These are phyloP conservation scores for Kuraishia ogatae DNA, from an alignment of 805 yeast species.

Conservation along the genomic window DNA sequence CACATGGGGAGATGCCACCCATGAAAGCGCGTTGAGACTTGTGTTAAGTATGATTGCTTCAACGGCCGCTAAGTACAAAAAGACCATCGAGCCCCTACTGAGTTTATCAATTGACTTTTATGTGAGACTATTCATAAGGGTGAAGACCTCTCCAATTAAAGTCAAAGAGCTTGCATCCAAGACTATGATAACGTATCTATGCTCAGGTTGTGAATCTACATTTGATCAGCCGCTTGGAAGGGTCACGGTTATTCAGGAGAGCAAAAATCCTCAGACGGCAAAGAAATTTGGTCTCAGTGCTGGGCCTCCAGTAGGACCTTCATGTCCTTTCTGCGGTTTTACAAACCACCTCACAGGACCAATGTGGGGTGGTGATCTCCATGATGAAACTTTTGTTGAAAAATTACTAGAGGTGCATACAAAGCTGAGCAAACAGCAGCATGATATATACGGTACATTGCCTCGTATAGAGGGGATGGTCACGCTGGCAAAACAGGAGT, in stretches of 20 bases:
- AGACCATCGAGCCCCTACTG: constrained; percentile 78
- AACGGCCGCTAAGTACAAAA: constrained; percentile 86
- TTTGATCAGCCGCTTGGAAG: constrained; percentile 72
- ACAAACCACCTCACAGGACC: constrained; percentile 86
- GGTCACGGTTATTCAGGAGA: constrained; percentile 20
- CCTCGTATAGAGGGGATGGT: constrained; percentile 90
- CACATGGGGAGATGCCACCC: constrained; percentile 77
- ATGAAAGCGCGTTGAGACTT: constrained; percentile 86
- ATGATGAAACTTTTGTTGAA: constrained; percentile 57
- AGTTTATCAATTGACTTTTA: constrained; percentile 88
- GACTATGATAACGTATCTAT: constrained; percentile 71
- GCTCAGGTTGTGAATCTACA: constrained; percentile 80
- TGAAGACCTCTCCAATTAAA: constrained; percentile 66
- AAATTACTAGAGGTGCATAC: constrained; percentile 47
- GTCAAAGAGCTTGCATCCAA: constrained; percentile 76
- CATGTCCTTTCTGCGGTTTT: constrained; percentile 64
- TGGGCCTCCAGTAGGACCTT: constrained; percentile 50
- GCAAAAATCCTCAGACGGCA: constrained; percentile 25
- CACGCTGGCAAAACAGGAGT: constrained; percentile 70
- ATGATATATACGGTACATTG: constrained; percentile 60
- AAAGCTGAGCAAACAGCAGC: constrained; percentile 29
- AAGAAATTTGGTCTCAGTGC: constrained; percentile 48
- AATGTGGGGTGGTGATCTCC: constrained; percentile 86
- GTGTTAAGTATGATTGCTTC: constrained; percentile 68
- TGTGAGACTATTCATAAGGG: constrained; percentile 76